Base-by-base conservation (phyloP, 208 protist species). In the Strigomonas oncopelti region DNA sequence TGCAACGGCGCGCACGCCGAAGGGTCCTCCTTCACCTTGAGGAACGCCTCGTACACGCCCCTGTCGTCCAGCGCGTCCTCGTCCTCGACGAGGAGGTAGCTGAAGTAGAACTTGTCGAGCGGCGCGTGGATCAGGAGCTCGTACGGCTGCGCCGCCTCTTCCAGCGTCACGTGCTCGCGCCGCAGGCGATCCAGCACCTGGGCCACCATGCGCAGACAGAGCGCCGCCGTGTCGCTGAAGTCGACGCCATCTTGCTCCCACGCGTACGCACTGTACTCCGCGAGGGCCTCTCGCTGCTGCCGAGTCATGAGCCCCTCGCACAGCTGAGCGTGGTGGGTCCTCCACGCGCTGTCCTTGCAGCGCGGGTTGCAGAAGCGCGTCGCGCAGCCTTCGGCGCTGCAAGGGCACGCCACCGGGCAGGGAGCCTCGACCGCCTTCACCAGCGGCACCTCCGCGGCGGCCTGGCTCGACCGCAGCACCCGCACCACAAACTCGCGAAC, bases 201-300 rank as follows among this genome's bases (percentile, higher is more conserved):
- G 16, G 78, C 79, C 13, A 86, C 55, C 25, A 90, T 80, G 57
- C 80, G 78, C 20, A 90, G 69, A 9, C 72, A 75, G 32, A 94
- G 24, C 62, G 81, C 83, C 0, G 80, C 80, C 0, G 89, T 90
- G 65, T 94, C 86, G 31, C 77, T 80, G 77, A 81, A 90, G 69
- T 91, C 78, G 14, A 92, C 79, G 5, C 80, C 89, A 42, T 80
- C 66, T 52, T 80, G 72, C 46, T 79, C 74, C 89, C 86, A 90
- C 22, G 84, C 74, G 54, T 71, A 69, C 13, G 66, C 20, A 29
- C 83, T 46, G 45, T 87, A 86, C 13, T 52, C 52, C 11, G 73
- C 34, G 63, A 74, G 74, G 9, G 80, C 85, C 1, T 16, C 18
- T n/a, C 56, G 74, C 55, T 84, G 84, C 27, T 20, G 9, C 24